These are phyloP conservation scores for Septoria petroselini DNA, from an alignment of 2,329 filamentous ascomycete species.

Conservation along the genomic window DNA sequence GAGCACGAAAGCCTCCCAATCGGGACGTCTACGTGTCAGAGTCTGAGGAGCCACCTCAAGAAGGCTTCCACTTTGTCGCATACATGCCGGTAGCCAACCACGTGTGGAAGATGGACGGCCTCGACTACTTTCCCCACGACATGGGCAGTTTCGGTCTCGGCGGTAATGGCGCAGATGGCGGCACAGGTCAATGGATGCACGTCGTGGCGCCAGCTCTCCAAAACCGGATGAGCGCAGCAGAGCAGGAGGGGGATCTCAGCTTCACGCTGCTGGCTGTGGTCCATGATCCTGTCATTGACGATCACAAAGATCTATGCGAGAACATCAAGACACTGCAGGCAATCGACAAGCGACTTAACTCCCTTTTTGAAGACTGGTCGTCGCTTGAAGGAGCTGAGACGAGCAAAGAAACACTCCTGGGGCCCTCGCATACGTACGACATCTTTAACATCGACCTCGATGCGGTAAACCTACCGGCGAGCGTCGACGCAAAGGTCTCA, in stretches of 20 bases:
- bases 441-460: slow-evolving; percentile 38
- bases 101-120: slow-evolving; percentile 86
- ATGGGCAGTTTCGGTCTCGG: slow-evolving; percentile 49
- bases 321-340: slow-evolving; percentile 48
- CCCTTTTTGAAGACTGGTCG: slow-evolving; percentile 45
- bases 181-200: slow-evolving; percentile 61
- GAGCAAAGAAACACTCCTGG: slow-evolving; percentile 24
- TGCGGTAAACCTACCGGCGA: slow-evolving; percentile 31
- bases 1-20: slow-evolving; percentile 24
- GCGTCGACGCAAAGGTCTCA: slow-evolving; percentile 29
- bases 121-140: slow-evolving; percentile 67
- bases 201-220: slow-evolving; percentile 64
- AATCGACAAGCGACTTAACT: slow-evolving; percentile 43
- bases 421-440: slow-evolving; percentile 22
- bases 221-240: slow-evolving; percentile 60
- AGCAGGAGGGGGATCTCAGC: slow-evolving; percentile 63
- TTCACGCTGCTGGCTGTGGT: slow-evolving; percentile 77
- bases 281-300: slow-evolving; percentile 57
- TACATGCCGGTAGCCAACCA: slow-evolving; percentile 73
- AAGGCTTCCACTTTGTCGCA: slow-evolving; percentile 81
- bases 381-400: slow-evolving; percentile 35
- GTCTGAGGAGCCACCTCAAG: slow-evolving; percentile 51
- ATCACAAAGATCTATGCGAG: slow-evolving; percentile 43
- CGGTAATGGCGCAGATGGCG: slow-evolving; percentile 41
- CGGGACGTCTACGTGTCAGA: slow-evolving; percentile 40